phyloP scores from a whole-genome alignment of 2,329 filamentous ascomycete genomes.

The Cercospora canescens region DNA sequence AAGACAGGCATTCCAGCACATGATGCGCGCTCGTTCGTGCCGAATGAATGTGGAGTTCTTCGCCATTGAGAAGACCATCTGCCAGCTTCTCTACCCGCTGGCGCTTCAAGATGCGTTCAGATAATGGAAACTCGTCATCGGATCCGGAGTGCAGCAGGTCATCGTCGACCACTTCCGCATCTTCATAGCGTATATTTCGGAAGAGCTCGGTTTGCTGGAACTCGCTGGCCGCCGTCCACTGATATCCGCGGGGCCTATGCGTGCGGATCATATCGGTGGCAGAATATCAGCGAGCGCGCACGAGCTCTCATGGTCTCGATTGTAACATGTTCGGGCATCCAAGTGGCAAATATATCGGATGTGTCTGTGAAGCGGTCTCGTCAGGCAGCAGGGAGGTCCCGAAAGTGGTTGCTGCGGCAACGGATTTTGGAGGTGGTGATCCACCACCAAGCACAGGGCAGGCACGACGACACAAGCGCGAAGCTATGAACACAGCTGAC shows the following conservation, averaged over 20 bases:
- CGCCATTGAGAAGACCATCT: conserved; percentile 58
- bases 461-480: not conserved
- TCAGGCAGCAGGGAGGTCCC: not conserved
- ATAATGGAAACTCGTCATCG: conserved; percentile 58
- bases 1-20: conserved; percentile 12
- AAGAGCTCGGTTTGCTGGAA: conserved; percentile 34
- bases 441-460: not conserved
- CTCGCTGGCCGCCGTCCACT: conserved; percentile 32
- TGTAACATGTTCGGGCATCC: not conserved
- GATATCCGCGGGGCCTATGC: conserved; percentile 32
- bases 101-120: conserved; percentile 51
- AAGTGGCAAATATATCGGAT: not conserved
- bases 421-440: not conserved
- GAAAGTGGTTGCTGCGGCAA: conserved; percentile 3
- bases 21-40: conserved; percentile 41
- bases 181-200: conserved; percentile 28
- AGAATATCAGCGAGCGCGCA: not conserved
- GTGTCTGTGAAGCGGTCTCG: not conserved
- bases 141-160: conserved; percentile 57
- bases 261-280: conserved; percentile 30
- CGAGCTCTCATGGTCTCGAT: conserved; percentile 4
- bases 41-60: conserved; percentile 59
- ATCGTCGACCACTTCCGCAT: conserved; percentile 18
- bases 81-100: conserved; percentile 62
- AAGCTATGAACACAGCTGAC: conserved; percentile 1